Percentiles rank a stretch among this genome's conserved stretches.
Evolutionary conservation across 495 filamentous ascomycete genomes (phyloP).

Genomic region (Achaetomiella virescens): DNA sequence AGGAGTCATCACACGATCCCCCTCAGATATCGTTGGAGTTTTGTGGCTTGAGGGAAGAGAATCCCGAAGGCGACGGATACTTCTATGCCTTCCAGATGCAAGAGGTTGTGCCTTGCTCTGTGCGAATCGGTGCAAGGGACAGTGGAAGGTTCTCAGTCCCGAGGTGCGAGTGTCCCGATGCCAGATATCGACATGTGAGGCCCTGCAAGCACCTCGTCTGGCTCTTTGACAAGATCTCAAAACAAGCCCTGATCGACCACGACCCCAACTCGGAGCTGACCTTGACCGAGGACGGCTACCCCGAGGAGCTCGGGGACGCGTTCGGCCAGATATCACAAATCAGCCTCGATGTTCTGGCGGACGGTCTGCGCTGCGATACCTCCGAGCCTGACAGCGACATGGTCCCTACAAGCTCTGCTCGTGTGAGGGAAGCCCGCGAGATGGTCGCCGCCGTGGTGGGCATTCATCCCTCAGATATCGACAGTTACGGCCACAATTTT

Average conservation of each 20-base stretch:
- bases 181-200: slow-evolving; percentile 15
- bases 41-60: slow-evolving; percentile 34
- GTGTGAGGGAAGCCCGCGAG: slow-evolving; percentile 38
- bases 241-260: slow-evolving; percentile 32
- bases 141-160: slow-evolving; percentile 32
- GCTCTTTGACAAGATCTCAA: slow-evolving; percentile 41
- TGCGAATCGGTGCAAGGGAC: slow-evolving; percentile 35
- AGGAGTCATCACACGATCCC: slow-evolving; percentile 14
- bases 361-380: slow-evolving; percentile 38
- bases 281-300: slow-evolving; percentile 32
- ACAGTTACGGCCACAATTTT: slow-evolving; percentile 37
- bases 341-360: slow-evolving; percentile 41
- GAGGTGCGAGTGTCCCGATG: slow-evolving; percentile 37
- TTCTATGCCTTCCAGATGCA: slow-evolving; percentile 45
- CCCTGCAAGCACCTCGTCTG: slow-evolving; percentile 46
- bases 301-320: slow-evolving; percentile 37
- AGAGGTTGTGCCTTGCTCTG: slow-evolving; percentile 39
- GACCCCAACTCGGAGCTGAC: slow-evolving; percentile 31
- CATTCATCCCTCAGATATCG: slow-evolving; percentile 27
- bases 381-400: slow-evolving; percentile 28
- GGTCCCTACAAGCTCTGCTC: slow-evolving; percentile 22
- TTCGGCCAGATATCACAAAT: slow-evolving; percentile 38
- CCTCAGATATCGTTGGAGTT: slow-evolving; percentile 38
- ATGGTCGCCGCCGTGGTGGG: slow-evolving; percentile 39
- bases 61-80: slow-evolving; percentile 26